phyloP scores from a whole-genome alignment of 768 basidiomycete genomes.

The Termitomyces sp. region DNA sequence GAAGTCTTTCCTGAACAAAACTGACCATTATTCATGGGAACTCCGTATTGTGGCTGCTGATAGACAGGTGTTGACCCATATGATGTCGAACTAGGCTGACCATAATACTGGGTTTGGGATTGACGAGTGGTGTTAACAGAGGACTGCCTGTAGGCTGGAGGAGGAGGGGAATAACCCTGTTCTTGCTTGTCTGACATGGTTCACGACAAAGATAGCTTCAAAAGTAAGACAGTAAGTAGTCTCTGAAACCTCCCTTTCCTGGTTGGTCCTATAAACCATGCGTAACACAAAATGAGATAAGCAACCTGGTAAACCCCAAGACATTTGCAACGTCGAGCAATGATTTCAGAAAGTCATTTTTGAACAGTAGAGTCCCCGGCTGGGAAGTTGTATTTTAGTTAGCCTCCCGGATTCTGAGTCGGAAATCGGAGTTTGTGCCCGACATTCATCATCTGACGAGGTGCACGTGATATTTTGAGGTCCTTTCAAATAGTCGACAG shows the following conservation, averaged over 20 bases:
- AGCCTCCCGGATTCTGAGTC: not conserved
- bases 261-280: not conserved
- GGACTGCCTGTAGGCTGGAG: slow-evolving; percentile 5
- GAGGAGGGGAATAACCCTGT: not conserved
- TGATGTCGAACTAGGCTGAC: not conserved
- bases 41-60: slow-evolving; percentile 7
- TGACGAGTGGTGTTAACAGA: not conserved
- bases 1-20: not conserved
- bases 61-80: not conserved
- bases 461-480: slow-evolving; percentile 2
- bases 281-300: not conserved
- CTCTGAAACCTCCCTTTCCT: not conserved
- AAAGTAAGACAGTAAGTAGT: slow-evolving; percentile 6
- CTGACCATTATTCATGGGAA: slow-evolving; percentile 4
- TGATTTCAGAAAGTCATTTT: not conserved
- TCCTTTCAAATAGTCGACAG: not conserved
- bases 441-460: not conserved
- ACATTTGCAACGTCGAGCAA: not conserved
- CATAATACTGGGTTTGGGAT: not conserved
- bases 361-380: not conserved
- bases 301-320: not conserved
- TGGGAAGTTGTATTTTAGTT: not conserved
- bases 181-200: slow-evolving; percentile 9
- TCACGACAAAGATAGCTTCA: not conserved
- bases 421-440: not conserved